Percentiles rank a stretch among this genome's conserved stretches.
phyloP scores from a whole-genome alignment of 345 rosid genomes.

The Excoecaria agallocha region DNA sequence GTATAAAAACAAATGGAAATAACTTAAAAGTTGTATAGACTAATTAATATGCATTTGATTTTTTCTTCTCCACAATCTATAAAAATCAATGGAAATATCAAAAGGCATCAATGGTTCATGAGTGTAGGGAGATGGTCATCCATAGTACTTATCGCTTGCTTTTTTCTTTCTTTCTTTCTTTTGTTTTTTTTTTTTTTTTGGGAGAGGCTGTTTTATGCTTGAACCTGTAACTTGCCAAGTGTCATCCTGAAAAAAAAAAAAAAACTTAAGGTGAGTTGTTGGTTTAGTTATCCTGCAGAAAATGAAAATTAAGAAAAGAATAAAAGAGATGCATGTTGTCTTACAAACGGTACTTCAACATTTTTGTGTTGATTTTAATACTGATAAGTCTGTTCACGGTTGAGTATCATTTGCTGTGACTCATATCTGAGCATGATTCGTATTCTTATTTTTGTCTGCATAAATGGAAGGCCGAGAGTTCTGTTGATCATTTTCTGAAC shows the following conservation, averaged over 20 bases:
- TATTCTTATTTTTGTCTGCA: not conserved
- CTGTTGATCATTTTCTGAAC: not conserved
- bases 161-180: not conserved
- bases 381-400: not conserved
- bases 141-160: not conserved
- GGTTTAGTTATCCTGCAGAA: not conserved
- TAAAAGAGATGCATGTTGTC: not conserved
- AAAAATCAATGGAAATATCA: not conserved
- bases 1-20: not conserved
- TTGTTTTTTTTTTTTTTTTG: not conserved
- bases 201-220: not conserved
- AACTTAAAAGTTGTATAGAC: not conserved
- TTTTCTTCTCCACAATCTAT: not conserved
- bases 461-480: not conserved
- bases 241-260: not conserved
- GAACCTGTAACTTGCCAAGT: not conserved
- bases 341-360: not conserved
- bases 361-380: not conserved
- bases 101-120: not conserved
- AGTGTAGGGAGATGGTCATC: not conserved
- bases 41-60: not conserved
- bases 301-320: constrained; percentile 2
- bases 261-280: not conserved
- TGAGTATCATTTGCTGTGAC: not conserved
- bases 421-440: not conserved